Percentiles rank a stretch among this genome's conserved stretches.
These are phyloP conservation scores for Prototheca cutis DNA, from an alignment of 163 green algal genomes.

Conservation along the genomic window DNA sequence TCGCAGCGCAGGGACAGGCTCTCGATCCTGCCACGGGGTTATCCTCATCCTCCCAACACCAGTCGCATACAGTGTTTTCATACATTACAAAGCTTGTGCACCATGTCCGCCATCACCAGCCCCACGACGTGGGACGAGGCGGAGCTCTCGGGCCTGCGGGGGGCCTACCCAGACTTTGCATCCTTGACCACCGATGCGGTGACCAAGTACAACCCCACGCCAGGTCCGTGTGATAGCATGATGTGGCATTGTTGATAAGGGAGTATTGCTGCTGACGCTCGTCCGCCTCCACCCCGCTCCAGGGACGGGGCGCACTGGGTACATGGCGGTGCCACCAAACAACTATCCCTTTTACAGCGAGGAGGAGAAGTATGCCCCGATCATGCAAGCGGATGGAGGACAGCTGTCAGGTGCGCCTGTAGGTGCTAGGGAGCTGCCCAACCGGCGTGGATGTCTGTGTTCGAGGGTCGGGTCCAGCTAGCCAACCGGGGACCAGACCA, in stretches of 20 bases:
- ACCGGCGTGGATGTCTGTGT: not conserved
- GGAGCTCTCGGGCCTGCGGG: slow-evolving; percentile 10
- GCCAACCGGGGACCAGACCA: too few relatives aligned
- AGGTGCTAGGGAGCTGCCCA: too few relatives aligned
- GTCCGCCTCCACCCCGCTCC: not conserved
- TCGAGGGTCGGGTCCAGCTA: not conserved
- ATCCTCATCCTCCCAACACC: too few relatives aligned
- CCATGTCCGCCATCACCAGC: slow-evolving; percentile 8
- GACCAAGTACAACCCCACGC: slow-evolving; percentile 67
- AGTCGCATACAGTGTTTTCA: too few relatives aligned
- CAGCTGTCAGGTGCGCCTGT: slow-evolving; percentile 82
- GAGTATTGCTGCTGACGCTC: too few relatives aligned
- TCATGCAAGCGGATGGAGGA: slow-evolving; percentile 76
- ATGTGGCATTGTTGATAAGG: too few relatives aligned
- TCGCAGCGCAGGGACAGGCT: too few relatives aligned
- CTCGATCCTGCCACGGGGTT: too few relatives aligned
- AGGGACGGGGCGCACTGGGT: slow-evolving; percentile 76
- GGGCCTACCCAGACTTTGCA: slow-evolving; percentile 17
- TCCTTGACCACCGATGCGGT: slow-evolving; percentile 7
- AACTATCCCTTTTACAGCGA: slow-evolving; percentile 86
- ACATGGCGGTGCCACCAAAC: slow-evolving; percentile 69
- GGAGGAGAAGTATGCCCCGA: slow-evolving; percentile 70
- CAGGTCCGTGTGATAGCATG: slow-evolving; percentile 32
- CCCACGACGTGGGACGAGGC: slow-evolving; percentile 9
- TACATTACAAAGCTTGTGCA: not conserved